Percentiles rank a stretch among this genome's conserved stretches.
These are phyloP conservation scores for Neurospora terricola DNA, from an alignment of 495 filamentous ascomycete genomes.

Conservation along the genomic window DNA sequence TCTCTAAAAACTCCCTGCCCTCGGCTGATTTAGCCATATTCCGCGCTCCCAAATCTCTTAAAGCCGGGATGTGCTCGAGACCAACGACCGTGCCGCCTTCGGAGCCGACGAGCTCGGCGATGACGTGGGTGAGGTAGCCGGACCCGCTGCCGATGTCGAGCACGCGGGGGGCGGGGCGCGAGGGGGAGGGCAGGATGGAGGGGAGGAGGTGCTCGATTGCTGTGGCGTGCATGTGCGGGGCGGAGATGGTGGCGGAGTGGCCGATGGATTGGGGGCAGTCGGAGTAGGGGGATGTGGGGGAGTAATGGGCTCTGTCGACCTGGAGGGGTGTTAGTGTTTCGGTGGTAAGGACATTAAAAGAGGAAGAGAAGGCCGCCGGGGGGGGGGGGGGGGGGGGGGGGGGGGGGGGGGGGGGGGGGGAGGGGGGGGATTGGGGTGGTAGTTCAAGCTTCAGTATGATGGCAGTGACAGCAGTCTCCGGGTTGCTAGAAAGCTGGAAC, in stretches of 20 bases:
- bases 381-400: too few relatives aligned
- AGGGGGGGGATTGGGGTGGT: too few relatives aligned
- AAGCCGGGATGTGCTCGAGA: slow-evolving; percentile 74
- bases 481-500: too few relatives aligned
- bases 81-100: slow-evolving; percentile 58
- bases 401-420: too few relatives aligned
- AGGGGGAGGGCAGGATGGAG: slow-evolving; percentile 40
- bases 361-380: too few relatives aligned
- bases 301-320: slow-evolving; percentile 80
- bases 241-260: slow-evolving; percentile 79
- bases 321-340: too few relatives aligned
- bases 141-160: slow-evolving; percentile 87
- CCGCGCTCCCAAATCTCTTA: slow-evolving; percentile 58
- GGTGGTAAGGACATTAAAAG: too few relatives aligned
- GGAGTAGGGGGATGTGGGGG: slow-evolving; percentile 57
- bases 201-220: slow-evolving; percentile 60
- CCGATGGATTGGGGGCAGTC: slow-evolving; percentile 91
- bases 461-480: too few relatives aligned
- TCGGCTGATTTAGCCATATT: slow-evolving; percentile 68
- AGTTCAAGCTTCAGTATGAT: too few relatives aligned
- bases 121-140: slow-evolving; percentile 84
- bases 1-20: slow-evolving; percentile 51
- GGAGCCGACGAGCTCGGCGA: slow-evolving; percentile 67
- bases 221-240: slow-evolving; percentile 93
- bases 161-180: slow-evolving; percentile 38